These are phyloP conservation scores for Mimosa pudica DNA, from an alignment of 306 rosid species.

Conservation along the genomic window DNA sequence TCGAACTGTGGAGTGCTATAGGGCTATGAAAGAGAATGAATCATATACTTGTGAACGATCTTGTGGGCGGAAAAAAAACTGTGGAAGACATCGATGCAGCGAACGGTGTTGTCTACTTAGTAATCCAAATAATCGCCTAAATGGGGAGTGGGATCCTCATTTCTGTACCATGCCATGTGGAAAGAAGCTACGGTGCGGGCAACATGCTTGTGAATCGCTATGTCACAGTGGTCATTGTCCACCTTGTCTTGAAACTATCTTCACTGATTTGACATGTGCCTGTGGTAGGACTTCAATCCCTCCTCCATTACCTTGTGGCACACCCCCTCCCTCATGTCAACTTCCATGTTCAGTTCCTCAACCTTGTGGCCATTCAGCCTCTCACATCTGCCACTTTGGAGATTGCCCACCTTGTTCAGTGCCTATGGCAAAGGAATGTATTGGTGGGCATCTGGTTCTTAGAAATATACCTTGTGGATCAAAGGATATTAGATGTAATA, in stretches of 20 bases:
- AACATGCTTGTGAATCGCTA: conserved; percentile 77
- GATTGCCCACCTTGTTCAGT: conserved; percentile 93
- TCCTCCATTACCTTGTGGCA: conserved; percentile 93
- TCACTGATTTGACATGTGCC: conserved; percentile 84
- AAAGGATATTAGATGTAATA: conserved; percentile 86
- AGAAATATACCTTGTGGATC: conserved; percentile 96
- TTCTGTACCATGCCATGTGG: conserved; percentile 81
- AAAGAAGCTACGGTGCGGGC: conserved; percentile 88
- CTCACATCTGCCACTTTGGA: conserved; percentile 96
- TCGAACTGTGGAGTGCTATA: conserved; percentile 73
- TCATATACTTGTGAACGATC: conserved; percentile 76
- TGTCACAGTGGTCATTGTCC: conserved; percentile 98
- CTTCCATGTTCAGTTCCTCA: conserved; percentile 83
- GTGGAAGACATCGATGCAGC: conserved; percentile 94
- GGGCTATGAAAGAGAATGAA: conserved; percentile 41
- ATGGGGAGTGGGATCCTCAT: conserved; percentile 85
- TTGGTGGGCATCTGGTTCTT: conserved; percentile 91
- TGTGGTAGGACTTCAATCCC: conserved; percentile 84
- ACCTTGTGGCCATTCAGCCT: conserved; percentile 84
- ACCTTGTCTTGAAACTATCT: conserved; percentile 90
- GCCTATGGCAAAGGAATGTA: conserved; percentile 91
- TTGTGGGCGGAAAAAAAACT: conserved; percentile 84
- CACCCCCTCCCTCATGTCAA: conserved; percentile 82
- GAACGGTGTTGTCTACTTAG: conserved; percentile 84
- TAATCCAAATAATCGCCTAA: conserved; percentile 41